Evolutionary conservation across 345 rosid species (phyloP).

Genomic region (Corymbia maculata): DNA sequence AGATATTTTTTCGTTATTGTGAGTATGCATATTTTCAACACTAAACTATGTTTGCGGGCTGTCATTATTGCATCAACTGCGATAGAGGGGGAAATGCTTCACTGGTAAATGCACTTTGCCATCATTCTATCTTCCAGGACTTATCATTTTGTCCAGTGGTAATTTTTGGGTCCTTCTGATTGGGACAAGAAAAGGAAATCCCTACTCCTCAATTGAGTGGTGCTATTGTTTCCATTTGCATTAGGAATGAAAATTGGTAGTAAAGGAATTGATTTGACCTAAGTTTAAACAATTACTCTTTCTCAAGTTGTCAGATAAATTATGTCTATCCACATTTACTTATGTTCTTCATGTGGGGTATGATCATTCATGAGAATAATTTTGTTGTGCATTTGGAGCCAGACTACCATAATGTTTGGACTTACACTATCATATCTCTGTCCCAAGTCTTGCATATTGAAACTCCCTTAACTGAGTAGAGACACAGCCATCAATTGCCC

Average conservation of each 20-base stretch:
- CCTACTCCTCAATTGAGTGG: not conserved
- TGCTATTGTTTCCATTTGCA: not conserved
- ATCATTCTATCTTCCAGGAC: not conserved
- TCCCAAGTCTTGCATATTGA: not conserved
- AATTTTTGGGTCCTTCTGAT: not conserved
- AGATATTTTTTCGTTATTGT: not conserved
- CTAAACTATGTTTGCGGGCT: slow-evolving; percentile 39
- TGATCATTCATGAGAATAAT: not conserved
- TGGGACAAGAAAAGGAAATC: not conserved
- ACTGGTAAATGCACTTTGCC: slow-evolving; percentile 39
- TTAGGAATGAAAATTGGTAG: not conserved
- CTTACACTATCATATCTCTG: not conserved
- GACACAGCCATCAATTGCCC: not conserved
- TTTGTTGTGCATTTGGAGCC: not conserved
- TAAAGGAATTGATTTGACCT: not conserved
- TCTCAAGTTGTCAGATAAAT: not conserved
- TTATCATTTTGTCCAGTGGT: not conserved
- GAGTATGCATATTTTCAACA: not conserved
- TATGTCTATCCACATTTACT: not conserved
- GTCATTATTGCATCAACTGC: slow-evolving; percentile 97
- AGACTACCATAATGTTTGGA: not conserved
- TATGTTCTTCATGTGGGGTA: not conserved
- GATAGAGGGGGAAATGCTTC: slow-evolving; percentile 87
- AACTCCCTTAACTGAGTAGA: not conserved
- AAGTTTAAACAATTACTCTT: not conserved